These are phyloP conservation scores for Talaromyces sp. DNA, from an alignment of 2,329 filamentous ascomycete species.

Conservation along the genomic window DNA sequence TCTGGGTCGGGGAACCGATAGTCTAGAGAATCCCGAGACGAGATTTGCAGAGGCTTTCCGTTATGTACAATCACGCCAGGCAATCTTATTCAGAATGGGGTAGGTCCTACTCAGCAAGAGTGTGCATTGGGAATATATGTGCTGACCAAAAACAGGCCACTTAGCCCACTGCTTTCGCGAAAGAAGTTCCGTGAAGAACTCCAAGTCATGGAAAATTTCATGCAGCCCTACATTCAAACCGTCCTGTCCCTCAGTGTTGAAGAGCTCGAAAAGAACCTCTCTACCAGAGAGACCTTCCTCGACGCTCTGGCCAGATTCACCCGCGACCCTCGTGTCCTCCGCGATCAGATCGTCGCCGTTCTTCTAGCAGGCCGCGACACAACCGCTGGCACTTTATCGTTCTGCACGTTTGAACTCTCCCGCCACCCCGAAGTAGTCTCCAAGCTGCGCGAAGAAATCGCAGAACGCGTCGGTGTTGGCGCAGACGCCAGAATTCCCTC, in stretches of 20 bases:
- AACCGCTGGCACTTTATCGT: constrained; percentile 75
- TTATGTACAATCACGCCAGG: constrained; percentile 72
- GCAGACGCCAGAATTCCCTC: constrained; percentile 51
- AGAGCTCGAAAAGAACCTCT: constrained; percentile 66
- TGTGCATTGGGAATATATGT: constrained; percentile 2
- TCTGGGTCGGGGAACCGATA: constrained; percentile 64
- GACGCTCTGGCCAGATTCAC: constrained; percentile 73
- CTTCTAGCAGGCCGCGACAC: constrained; percentile 81
- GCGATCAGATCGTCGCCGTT: constrained; percentile 79
- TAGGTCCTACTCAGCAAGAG: constrained; percentile 42
- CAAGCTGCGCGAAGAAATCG: constrained; percentile 64
- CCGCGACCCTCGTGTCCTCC: constrained; percentile 59
- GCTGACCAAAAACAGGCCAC: constrained; percentile 44
- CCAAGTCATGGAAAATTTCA: constrained; percentile 68
- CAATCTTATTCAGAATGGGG: constrained; percentile 70
- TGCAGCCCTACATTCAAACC: constrained; percentile 72
- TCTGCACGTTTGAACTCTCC: constrained; percentile 77
- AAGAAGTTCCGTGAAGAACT: constrained; percentile 61
- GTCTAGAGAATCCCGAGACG: constrained; percentile 54
- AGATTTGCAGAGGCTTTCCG: constrained; percentile 73
- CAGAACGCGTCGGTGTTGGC: constrained; percentile 70
- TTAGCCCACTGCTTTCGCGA: constrained; percentile 62
- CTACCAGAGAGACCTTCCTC: constrained; percentile 50
- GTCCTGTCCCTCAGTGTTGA: constrained; percentile 65
- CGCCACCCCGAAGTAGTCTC: constrained; percentile 61